Percentiles rank a stretch among this genome's conserved stretches.
Conservation (phyloP, 106 monocot species). For the Dendrobium officinale region DNA sequence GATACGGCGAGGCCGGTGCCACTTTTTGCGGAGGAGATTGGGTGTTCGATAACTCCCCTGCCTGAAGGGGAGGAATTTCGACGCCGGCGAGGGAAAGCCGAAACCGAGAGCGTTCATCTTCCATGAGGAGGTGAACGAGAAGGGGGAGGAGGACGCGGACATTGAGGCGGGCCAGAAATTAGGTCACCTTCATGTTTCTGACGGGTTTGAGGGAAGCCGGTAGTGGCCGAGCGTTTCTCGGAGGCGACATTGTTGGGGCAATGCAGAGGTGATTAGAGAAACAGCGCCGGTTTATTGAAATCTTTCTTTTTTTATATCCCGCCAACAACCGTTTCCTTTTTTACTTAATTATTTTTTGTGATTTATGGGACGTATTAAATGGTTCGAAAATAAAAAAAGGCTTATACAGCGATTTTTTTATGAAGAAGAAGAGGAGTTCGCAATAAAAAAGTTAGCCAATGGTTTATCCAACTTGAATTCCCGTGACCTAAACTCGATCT, state of each 20-base stretch:
- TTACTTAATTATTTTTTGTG: too few species aligned
- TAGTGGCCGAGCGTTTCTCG: background rate
- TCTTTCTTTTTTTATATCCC: too few species aligned
- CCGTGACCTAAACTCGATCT: too few species aligned
- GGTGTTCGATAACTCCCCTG: background rate
- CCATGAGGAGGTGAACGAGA: slow-evolving; percentile 8
- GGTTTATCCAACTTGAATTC: too few species aligned
- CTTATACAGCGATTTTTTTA: too few species aligned
- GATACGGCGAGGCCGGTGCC: slow-evolving; percentile 35
- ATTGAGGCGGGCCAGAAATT: background rate
- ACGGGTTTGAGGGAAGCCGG: background rate
- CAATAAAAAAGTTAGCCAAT: too few species aligned
- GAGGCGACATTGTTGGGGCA: background rate
- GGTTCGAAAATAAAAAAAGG: too few species aligned
- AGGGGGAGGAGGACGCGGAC: background rate
- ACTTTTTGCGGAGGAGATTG: slow-evolving; percentile 16
- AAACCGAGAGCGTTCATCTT: slow-evolving; percentile 13
- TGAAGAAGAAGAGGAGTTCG: too few species aligned
- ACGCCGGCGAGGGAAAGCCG: slow-evolving; percentile 16
- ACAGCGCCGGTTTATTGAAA: background rate
- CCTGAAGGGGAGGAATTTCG: slow-evolving; percentile 13
- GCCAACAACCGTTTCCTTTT: too few species aligned
- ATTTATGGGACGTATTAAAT: too few species aligned
- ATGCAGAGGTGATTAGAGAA: background rate
- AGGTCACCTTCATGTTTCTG: background rate